Base-by-base conservation (phyloP, 2,329 filamentous ascomycete species). In the Colletotrichum viniferum region DNA sequence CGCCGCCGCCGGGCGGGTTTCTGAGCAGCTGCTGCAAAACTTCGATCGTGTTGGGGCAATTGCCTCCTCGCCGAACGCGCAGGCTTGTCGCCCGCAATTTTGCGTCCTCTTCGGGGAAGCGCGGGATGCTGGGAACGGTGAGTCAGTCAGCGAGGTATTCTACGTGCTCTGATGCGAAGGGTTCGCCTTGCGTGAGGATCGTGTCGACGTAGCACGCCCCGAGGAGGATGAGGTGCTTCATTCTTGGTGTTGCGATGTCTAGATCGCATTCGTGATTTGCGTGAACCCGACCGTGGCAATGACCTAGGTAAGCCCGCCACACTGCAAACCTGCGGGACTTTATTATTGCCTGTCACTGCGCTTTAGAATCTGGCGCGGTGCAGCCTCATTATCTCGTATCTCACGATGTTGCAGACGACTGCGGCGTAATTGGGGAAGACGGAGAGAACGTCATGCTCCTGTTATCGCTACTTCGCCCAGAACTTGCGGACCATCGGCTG, bases 151-250 rank as follows among this genome's bases (percentile, higher is more conserved):
- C 32, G 9, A 18, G n/a, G 28, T 26, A 28, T 12, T 48, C 58
- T 36, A 36, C 75, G 71, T 71, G 75, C 56, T 74, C 62, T 74
- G 74, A 71, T 13, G 64, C 38, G 76, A 28, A 36, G 55, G 62
- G 66, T 82, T 83, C 85, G 89, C 92, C 88, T 92, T 55, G n/a
- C 43, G 43, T 52, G 43, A 94, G 86, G 74, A 95, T 93, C 3
- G 92, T 95, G 82, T 95, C 93, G 48, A 94, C 84, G 83, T 94
- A 94, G 78, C 92, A 93, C 30, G 92, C 92, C 26, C 93, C 93
- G 60, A 93, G 87, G 61, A 92, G 89, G 67, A 94, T 85, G 76
- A 95, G 86, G 77, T 91, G 89, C 83, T 87, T 89, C 86, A 89
- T 90, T 14, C 12, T 61, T 76, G 71, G 26, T 55, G 18, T 16